Percentiles rank a stretch among this genome's conserved stretches.
Evolutionary conservation across 495 filamentous ascomycete genomes (phyloP).

Genomic region (Darksidea phi): DNA sequence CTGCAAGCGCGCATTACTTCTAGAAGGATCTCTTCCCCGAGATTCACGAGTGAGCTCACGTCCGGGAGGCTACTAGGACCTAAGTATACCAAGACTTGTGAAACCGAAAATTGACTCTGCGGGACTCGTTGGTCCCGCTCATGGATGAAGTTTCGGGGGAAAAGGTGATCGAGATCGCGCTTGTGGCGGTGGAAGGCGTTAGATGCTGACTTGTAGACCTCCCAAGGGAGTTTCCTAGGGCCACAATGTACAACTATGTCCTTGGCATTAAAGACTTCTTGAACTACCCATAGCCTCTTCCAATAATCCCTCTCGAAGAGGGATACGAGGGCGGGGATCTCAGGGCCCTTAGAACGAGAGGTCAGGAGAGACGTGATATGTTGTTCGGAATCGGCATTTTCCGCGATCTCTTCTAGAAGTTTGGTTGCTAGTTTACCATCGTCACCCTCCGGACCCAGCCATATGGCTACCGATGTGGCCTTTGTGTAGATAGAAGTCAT

Average conservation of each 20-base stretch:
- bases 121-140: no score
- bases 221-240: constrained; percentile 19
- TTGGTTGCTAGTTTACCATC: constrained; percentile 23
- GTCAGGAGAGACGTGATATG: constrained; percentile 20
- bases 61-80: constrained; percentile 24
- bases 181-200: constrained; percentile 12
- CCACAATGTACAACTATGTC: constrained; percentile 39
- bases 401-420: constrained; percentile 15
- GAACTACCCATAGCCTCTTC: constrained; percentile 41
- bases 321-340: constrained; percentile 31
- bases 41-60: not conserved
- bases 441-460: constrained; percentile 41
- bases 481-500: constrained; percentile 40
- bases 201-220: constrained; percentile 15
- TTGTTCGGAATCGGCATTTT: not conserved
- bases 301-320: constrained; percentile 44
- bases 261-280: constrained; percentile 39
- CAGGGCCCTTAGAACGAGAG: constrained; percentile 15
- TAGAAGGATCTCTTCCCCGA: constrained; percentile 7
- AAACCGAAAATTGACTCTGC: constrained; percentile 2
- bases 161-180: constrained; percentile 5
- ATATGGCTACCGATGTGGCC: constrained; percentile 42
- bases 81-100: constrained; percentile 18
- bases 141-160: not conserved
- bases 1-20: constrained; percentile 18